Base-by-base conservation (phyloP, 2,329 filamentous ascomycete species). In the Aureobasidium subglaciale region DNA sequence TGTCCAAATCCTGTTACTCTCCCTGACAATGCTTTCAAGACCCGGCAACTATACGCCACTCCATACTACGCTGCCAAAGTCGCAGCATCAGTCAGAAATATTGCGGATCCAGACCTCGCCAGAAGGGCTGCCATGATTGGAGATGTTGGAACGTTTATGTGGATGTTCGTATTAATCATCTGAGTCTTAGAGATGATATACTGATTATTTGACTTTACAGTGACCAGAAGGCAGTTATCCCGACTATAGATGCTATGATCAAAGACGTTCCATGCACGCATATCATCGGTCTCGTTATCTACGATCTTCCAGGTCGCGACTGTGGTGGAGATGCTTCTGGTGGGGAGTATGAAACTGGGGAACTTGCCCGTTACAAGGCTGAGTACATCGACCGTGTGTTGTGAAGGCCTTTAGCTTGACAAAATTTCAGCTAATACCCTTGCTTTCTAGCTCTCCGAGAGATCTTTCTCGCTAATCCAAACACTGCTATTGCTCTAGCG, bases 301-400 rank as follows among this genome's bases (percentile, higher is more conserved):
- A 46, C 43, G 29, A 46, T 34, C 43, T 46, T 34, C 43, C 18
- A 46, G 43, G 43, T 46, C 43, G 43, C 43, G 43, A 46, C 43
- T 46, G 29, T 46, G 16, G 43, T 34, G 18, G 43, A 46, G 43
- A 46, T 34, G 43, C 43, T 46, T 46, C 43, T 32, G 29, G 43
- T 34, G 29, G 43, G 9, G 43, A 46, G 43, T 46, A 46, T 46
- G 16, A 46, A 20, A 46, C 43, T 46, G 18, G 43, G 34, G 43
- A 46, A 34, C 29, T 46, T 34, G 29, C 8, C 22, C 43, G 43
- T 46, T 46, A 46, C 29, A 46, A 32, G 43, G 43, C 43, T 46
- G 18, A 46, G 29, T 46, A 46, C 27, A 46, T 46, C 29, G 27
- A 46, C 43, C 43, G 43, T 46, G 34, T 46, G 43, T 46, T 24